A percentile compares a stretch with the other conserved stretches of the same genome.
phyloP scores from a whole-genome alignment of 2,329 filamentous ascomycete species.

The Microsporum ferrugineum region DNA sequence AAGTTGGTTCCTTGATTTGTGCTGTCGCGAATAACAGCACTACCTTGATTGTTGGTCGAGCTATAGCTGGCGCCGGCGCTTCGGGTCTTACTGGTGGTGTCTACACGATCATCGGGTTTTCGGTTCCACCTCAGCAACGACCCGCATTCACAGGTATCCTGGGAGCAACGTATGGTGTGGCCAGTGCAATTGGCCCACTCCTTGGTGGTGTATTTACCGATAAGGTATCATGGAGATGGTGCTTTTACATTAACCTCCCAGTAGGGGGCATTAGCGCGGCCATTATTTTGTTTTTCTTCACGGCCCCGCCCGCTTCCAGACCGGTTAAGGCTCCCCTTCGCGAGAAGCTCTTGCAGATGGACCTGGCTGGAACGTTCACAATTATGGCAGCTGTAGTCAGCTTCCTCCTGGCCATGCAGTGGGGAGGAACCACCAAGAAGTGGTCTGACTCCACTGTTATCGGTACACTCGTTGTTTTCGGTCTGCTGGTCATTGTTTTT shows the following conservation, averaged over 20 bases:
- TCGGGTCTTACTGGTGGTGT: conserved; percentile 31
- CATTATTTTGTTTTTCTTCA: conserved; percentile 12
- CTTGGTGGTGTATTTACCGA: conserved; percentile 15
- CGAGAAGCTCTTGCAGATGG: conserved; percentile 17
- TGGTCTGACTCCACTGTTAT: conserved; percentile 19
- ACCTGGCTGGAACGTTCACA: conserved; percentile 17
- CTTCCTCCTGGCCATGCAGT: conserved; percentile 21
- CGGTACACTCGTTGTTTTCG: conserved; percentile 17
- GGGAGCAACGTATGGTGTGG: conserved; percentile 13
- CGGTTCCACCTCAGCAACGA: conserved; percentile 10
- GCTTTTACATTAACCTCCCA: conserved; percentile 30
- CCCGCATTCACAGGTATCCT: conserved; percentile 13
- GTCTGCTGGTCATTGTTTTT: conserved; percentile 16
- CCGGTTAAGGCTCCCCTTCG: conserved; percentile 11
- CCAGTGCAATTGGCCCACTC: conserved; percentile 14
- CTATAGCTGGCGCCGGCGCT: conserved; percentile 31
- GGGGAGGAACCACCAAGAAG: conserved; percentile 18
- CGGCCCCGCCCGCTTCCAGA: conserved; percentile 13
- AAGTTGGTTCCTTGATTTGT: conserved; percentile 18
- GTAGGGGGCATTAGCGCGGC: conserved; percentile 10
- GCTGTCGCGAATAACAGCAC: conserved; percentile 28
- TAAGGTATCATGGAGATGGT: conserved; percentile 15
- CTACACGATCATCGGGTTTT: conserved; percentile 18
- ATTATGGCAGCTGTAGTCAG: conserved; percentile 19
- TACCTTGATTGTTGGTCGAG: conserved; percentile 32